Base-by-base conservation (phyloP, 2,329 filamentous ascomycete genomes). In the Apiospora rasikravindrae region DNA sequence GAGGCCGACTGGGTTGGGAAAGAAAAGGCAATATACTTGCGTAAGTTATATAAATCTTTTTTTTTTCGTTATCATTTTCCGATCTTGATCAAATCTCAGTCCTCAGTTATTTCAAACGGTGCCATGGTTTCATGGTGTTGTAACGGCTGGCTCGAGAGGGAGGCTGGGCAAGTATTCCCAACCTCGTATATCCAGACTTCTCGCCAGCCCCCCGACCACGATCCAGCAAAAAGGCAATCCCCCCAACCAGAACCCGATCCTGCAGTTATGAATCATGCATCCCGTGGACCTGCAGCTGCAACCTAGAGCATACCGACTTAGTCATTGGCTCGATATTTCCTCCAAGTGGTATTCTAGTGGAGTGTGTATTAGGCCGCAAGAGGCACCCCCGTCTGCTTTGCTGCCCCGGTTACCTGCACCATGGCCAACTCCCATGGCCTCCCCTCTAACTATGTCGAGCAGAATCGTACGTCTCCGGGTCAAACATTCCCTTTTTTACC, bases 401-500 rank as follows among this genome's bases (percentile, higher is more conserved):
- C 29, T 69, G 67, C 49, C 26, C 67, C 19, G 22, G 26, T 37
- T 49, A 16, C 47, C 68, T 57, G 47, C 19, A 42, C 68, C 68
- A 51, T 53, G 68, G 44, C 42, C 68, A 42, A 42, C 29, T 69
- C 33, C 14, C 68, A 69, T 40, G 49, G 37, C 13, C 68, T 69
- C 45, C 68, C 68, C 24, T 51, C 45, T 57, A 26, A 69, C 29
- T 42, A 69, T 57, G 68, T 53, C 68, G 68, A 57, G 10, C 68
- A 53, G 68, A 57, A 69, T 37, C 68, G 68, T 69, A 69, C n/a
- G 68, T 57, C 47, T 19, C 22, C 22, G 53, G 19, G 22, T 37
- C 13, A 14, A 57, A 57, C 29, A 5, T 37, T 69, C 44, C 47
- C 16, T 71, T 70, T 29, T 72, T 73, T 64, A 72, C 71, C 45